phyloP scores from a whole-genome alignment of 805 yeast species.

The Ascoidea asiatica region DNA sequence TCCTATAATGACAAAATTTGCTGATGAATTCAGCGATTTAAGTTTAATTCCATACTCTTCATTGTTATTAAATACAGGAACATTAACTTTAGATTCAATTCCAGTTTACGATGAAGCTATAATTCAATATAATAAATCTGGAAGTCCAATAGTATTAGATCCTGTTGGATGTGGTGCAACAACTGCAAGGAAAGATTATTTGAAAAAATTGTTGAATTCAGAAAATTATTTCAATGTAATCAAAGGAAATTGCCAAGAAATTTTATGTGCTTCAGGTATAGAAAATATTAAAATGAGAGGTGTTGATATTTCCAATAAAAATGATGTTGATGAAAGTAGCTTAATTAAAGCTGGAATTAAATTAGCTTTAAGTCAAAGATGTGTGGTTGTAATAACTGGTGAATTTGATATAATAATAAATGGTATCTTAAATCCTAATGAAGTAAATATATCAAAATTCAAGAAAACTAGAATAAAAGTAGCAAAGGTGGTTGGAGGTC shows the following conservation, averaged over 20 bases:
- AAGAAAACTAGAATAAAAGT: conserved; percentile 11
- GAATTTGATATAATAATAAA: conserved; percentile 34
- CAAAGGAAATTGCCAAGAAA: conserved; percentile 83
- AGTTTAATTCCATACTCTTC: conserved; percentile 40
- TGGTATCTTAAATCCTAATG: conserved; percentile 21
- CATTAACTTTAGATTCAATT: conserved; percentile 34
- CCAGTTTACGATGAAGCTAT: conserved; percentile 37
- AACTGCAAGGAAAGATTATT: conserved; percentile 33
- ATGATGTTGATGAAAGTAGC: conserved; percentile 13
- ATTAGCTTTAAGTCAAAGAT: conserved; percentile 36
- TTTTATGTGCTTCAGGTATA: conserved; percentile 41
- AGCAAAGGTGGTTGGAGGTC: conserved; percentile 39
- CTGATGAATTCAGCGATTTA: conserved; percentile 54
- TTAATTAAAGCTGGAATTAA: conserved; percentile 27
- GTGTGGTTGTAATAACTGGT: conserved; percentile 68
- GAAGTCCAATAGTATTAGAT: conserved; percentile 62
- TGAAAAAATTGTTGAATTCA: conserved; percentile 33
- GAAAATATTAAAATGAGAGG: conserved; percentile 44
- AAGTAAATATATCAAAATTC: conserved; percentile 12
- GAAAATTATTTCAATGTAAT: conserved; percentile 48
- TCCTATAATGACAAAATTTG: conserved; percentile 76
- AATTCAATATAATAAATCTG: conserved; percentile 37
- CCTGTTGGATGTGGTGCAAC: conserved; percentile 95
- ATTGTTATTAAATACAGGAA: conserved; percentile 65
- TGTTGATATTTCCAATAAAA: conserved; percentile 37